Evolutionary conservation across 176 grass and related monocot genomes (phyloP).

Genomic region (Oryza officinalis): DNA sequence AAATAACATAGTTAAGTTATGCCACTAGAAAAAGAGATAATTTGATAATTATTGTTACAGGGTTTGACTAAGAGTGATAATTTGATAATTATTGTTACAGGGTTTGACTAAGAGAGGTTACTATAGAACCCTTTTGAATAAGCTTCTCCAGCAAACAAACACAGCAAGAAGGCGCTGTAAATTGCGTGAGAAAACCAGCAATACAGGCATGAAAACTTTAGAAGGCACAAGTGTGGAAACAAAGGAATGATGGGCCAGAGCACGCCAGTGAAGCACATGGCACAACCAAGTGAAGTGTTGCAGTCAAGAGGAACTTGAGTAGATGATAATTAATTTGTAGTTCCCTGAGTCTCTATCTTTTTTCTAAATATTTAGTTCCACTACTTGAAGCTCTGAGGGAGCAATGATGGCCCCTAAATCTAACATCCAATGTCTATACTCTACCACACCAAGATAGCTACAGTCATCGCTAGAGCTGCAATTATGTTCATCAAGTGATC

Average conservation of each 20-base stretch:
- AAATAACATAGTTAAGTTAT: neutral
- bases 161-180: neutral
- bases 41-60: neutral
- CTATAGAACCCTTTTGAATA: neutral
- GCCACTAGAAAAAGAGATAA: neutral
- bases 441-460: neutral
- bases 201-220: neutral
- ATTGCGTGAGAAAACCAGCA: neutral
- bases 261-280: neutral
- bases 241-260: neutral
- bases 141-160: neutral
- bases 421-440: neutral
- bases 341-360: neutral
- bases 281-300: neutral
- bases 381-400: neutral
- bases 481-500: neutral
- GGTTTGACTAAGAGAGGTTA: neutral
- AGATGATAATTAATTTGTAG: neutral
- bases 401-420: neutral
- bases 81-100: neutral
- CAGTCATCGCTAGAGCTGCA: neutral
- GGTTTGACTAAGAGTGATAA: neutral
- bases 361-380: neutral
- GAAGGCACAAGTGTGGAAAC: neutral
- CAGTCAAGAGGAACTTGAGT: neutral